Base-by-base conservation (phyloP, 805 yeast species). In the Metschnikowia henanensis region DNA sequence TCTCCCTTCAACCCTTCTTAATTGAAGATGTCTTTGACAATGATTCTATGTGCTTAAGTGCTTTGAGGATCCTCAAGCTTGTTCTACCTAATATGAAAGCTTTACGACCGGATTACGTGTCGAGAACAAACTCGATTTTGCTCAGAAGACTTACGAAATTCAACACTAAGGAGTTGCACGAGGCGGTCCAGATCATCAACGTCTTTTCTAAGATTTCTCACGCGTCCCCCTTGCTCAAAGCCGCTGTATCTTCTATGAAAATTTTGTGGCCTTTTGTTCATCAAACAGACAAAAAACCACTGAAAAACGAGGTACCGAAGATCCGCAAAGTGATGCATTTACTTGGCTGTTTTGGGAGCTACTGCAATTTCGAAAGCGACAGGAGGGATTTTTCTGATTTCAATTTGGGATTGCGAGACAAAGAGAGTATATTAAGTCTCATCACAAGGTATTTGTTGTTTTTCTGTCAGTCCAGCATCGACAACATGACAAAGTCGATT, bases 111-210 rank as follows among this genome's bases (percentile, higher is more conserved):
- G 72, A 67, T 3, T 84, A 81, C 53, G 53, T 80, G 21, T 49
- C 60, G 18, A 74, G 71, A 8, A 70, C 82, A 13, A 83, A 80
- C 56, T 55, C 69, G 0, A 69, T 77, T 2, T 53, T 87, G n/a
- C 57, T 86, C 48, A 67, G 68, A 26, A 65, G 77, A 25, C 60
- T 87, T 25, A 82, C 91, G 2, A 83, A 77, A 48, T 76, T 83
- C 62, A 76, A 73, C 39, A 71, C 74, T 0, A 69, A 60, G 45
- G 94, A 87, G 51, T 61, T 87, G 7, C 78, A 78, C n/a, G 83
- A 82, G 55, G 95, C 92, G 0, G 75, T 87, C 60, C 89, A 90
- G 1, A 73, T 87, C 44, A 62, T 80, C 4, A 81, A 89, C 84
- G 61, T 61, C 7, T 64, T 87, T 0, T 73, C 86, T 2, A 55